phyloP scores from a whole-genome alignment of 2,329 filamentous ascomycete species.

The Scedosporium apiospermum region DNA sequence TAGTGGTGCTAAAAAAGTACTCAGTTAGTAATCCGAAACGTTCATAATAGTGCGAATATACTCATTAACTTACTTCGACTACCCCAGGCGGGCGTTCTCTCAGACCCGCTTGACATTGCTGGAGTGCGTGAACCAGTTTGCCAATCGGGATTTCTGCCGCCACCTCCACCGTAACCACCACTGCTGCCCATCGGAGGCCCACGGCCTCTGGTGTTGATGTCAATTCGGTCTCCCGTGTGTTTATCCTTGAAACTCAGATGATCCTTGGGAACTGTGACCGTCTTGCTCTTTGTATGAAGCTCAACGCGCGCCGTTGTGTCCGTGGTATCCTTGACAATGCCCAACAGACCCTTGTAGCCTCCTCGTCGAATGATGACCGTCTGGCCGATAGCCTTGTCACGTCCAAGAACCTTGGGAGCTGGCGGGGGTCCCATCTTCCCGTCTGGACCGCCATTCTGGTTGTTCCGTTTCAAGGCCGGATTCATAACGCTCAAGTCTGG shows the following conservation, averaged over 20 bases:
- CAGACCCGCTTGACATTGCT: conserved; percentile 46
- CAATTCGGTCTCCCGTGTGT: conserved; percentile 67
- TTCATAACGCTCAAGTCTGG: conserved; percentile 89
- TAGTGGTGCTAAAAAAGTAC: conserved; percentile 35
- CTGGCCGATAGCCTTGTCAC: conserved; percentile 80
- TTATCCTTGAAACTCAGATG: conserved; percentile 81
- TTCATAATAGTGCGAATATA: neutral
- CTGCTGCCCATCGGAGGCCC: conserved; percentile 27
- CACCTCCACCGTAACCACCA: conserved; percentile 35
- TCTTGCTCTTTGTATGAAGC: conserved; percentile 89
- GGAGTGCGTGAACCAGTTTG: conserved; percentile 61
- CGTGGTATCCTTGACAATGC: conserved; percentile 92
- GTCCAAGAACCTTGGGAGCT: conserved; percentile 67
- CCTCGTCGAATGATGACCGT: conserved; percentile 84
- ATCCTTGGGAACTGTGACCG: conserved; percentile 73
- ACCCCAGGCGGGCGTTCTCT: conserved; percentile 71
- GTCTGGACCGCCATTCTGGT: conserved; percentile 39
- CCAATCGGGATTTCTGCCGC: conserved; percentile 44
- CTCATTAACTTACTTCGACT: conserved; percentile 48
- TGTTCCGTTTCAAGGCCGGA: conserved; percentile 71
- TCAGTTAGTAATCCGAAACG: conserved; percentile 15
- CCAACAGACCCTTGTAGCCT: conserved; percentile 82
- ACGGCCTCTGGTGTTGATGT: conserved; percentile 47
- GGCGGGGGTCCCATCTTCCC: conserved; percentile 38
- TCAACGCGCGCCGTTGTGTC: conserved; percentile 82